These are phyloP conservation scores for Aspergillus haitiensis DNA, from an alignment of 495 filamentous ascomycete species.

Conservation along the genomic window DNA sequence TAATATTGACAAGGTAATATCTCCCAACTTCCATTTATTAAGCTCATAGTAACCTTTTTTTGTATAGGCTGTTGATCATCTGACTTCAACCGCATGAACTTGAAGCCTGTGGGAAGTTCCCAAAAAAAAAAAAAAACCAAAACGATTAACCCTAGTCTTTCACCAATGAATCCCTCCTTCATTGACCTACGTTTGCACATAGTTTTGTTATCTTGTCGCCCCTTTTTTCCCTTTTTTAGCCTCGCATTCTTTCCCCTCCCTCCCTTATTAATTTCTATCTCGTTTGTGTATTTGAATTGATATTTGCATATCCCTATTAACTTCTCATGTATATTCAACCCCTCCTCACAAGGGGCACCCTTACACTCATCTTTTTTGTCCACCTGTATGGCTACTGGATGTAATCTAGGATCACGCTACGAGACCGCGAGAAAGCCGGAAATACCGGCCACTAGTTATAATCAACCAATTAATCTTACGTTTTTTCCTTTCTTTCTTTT, in stretches of 20 bases:
- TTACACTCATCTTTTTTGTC: neutral
- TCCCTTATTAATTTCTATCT: neutral
- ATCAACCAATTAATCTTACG: conserved; percentile 13
- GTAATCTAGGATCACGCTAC: conserved; percentile 20
- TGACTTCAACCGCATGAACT: conserved; percentile 21
- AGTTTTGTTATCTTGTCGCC: conserved; percentile 14
- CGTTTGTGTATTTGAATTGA: conserved; percentile 14
- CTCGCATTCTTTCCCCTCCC: conserved; percentile 3
- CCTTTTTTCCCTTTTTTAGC: conserved; percentile 8
- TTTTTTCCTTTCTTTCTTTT: neutral
- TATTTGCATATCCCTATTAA: conserved; percentile 26
- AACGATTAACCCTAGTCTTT: neutral
- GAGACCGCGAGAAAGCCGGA: conserved; percentile 16
- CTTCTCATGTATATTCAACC: conserved; percentile 25
- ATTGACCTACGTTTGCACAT: conserved; percentile 21
- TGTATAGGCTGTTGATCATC: conserved; percentile 22
- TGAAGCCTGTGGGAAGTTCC: too few species aligned
- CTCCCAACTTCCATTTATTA: conserved; percentile 4
- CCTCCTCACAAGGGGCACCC: neutral
- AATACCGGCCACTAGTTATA: conserved; percentile 12
- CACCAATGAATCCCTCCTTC: neutral
- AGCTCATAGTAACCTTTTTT: conserved; percentile 4
- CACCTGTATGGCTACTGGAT: conserved; percentile 19
- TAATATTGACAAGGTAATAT: conserved; percentile 86
- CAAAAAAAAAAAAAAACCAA: too few species aligned